Conservation (phyloP, 495 filamentous ascomycete genomes). For the Penicillium lividum region DNA sequence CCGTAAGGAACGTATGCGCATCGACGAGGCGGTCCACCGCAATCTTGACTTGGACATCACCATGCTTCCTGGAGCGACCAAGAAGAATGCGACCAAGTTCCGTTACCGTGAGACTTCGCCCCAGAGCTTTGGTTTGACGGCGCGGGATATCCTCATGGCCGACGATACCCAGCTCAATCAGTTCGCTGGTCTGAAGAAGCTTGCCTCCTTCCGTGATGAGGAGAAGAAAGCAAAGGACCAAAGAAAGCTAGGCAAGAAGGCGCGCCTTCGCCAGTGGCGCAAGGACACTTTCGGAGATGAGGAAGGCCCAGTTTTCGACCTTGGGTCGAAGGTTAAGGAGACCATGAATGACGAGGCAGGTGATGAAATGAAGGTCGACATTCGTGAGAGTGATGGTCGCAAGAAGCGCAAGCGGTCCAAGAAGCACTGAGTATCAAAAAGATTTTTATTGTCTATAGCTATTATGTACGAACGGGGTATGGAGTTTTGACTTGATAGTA, state of each 20-base stretch:
- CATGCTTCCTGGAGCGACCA: conserved; percentile 54
- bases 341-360: conserved; percentile 25
- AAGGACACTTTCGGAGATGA: conserved; percentile 86
- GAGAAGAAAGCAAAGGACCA: conserved; percentile 87
- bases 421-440: conserved; percentile 38
- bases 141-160: conserved; percentile 89
- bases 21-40: conserved; percentile 84
- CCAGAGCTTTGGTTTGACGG: conserved; percentile 80
- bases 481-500: conserved; percentile 1
- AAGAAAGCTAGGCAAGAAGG: conserved; percentile 89
- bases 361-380: conserved; percentile 38
- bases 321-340: conserved; percentile 27
- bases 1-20: conserved; percentile 74
- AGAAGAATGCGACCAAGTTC: conserved; percentile 62
- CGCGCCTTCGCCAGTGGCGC: conserved; percentile 83
- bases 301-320: conserved; percentile 54
- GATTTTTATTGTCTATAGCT: neutral
- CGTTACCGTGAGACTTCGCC: conserved; percentile 94
- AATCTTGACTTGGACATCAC: conserved; percentile 72
- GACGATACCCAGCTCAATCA: conserved; percentile 84
- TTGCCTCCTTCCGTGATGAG: conserved; percentile 81
- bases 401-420: conserved; percentile 55
- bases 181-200: conserved; percentile 91
- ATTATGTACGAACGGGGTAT: neutral
- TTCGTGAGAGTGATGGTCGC: conserved; percentile 44